Percentiles rank a stretch among this genome's conserved stretches.
phyloP scores from a whole-genome alignment of 805 yeast species.

The Kodamaea kakaduensis region DNA sequence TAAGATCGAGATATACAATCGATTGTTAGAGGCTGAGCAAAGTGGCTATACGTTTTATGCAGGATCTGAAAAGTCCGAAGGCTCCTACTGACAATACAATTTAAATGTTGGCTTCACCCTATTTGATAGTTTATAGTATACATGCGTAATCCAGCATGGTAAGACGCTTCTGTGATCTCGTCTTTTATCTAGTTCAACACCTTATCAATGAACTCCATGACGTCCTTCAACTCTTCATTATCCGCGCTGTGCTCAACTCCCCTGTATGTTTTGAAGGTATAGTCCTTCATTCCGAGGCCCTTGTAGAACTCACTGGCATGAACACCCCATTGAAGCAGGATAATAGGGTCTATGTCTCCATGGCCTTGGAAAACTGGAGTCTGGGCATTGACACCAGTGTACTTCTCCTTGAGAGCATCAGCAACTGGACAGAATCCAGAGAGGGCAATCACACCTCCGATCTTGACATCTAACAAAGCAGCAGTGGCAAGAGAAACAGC shows the following conservation, averaged over 20 bases:
- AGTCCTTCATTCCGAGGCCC: slow-evolving; percentile 40
- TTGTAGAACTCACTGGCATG: slow-evolving; percentile 43
- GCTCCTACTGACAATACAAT: too few relatives aligned
- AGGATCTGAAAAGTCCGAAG: too few relatives aligned
- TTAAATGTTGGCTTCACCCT: too few relatives aligned
- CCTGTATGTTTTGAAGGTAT: slow-evolving; percentile 48
- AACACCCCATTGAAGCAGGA: slow-evolving; percentile 40
- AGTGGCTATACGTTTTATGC: too few relatives aligned
- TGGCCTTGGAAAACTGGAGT: slow-evolving; percentile 89
- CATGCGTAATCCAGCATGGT: too few relatives aligned
- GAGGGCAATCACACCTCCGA: slow-evolving; percentile 74
- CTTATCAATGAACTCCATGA: slow-evolving; percentile 32
- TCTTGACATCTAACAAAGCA: slow-evolving; percentile 49
- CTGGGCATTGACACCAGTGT: slow-evolving; percentile 41
- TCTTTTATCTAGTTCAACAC: slow-evolving; percentile 19
- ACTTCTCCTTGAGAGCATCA: slow-evolving; percentile 14
- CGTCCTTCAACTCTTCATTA: slow-evolving; percentile 61
- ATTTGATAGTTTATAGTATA: too few relatives aligned
- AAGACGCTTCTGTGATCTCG: too few relatives aligned
- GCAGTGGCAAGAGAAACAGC: slow-evolving; percentile 67
- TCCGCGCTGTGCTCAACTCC: slow-evolving; percentile 68
- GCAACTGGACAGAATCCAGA: slow-evolving; percentile 66
- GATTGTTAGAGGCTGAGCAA: too few relatives aligned
- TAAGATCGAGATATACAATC: too few relatives aligned
- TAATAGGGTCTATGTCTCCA: slow-evolving; percentile 73